Evolutionary conservation across 2,329 filamentous ascomycete species (phyloP).

Genomic region (Pseudogymnoascus sp.): DNA sequence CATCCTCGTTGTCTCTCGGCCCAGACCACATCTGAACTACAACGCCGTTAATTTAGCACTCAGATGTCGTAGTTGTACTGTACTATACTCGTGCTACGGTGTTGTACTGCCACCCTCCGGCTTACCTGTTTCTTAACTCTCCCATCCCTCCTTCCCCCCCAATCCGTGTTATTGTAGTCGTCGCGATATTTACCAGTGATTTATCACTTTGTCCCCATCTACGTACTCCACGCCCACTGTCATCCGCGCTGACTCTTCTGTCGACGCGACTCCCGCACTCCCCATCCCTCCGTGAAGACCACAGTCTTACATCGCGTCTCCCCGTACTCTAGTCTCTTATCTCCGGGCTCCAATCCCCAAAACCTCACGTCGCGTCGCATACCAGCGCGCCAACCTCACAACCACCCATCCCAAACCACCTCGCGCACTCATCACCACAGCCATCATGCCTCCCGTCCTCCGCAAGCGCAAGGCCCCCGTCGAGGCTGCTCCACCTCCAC

Average conservation of each 20-base stretch:
- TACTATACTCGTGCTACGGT: background rate
- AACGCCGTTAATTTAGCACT: background rate
- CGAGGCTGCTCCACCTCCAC: slow-evolving; percentile 37
- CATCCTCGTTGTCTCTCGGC: background rate
- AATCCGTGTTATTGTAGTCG: background rate
- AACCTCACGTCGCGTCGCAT: background rate
- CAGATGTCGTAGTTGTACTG: background rate
- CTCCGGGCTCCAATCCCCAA: background rate
- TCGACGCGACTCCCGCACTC: background rate
- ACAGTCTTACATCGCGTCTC: background rate
- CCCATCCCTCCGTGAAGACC: background rate
- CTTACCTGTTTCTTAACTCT: background rate
- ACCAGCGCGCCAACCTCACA: background rate
- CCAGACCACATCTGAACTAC: background rate
- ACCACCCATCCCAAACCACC: background rate
- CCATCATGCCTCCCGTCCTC: slow-evolving; percentile 47
- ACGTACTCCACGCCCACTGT: background rate
- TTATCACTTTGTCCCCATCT: background rate
- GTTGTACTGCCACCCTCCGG: background rate
- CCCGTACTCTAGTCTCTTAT: background rate
- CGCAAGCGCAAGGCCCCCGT: slow-evolving; percentile 53
- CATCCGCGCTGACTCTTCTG: background rate
- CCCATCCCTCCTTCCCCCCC: background rate
- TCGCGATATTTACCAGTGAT: background rate
- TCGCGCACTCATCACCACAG: slow-evolving; percentile 7